A percentile compares a stretch with the other conserved stretches of the same genome.
phyloP scores from a whole-genome alignment of 176 grass and related monocot species.

The Eragrostis curvula region DNA sequence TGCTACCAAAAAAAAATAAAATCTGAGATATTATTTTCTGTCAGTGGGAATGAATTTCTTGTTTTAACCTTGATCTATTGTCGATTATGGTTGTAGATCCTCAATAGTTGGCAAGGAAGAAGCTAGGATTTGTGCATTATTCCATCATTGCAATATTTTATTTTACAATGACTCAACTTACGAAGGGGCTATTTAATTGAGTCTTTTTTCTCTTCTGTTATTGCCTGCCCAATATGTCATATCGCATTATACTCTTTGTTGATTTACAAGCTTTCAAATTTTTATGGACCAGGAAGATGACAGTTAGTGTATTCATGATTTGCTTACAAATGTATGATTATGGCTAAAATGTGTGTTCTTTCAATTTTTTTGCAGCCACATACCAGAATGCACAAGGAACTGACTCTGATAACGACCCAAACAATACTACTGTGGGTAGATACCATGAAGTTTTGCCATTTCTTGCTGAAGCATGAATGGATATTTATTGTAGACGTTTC shows the following conservation, averaged over 20 bases:
- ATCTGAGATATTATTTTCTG: neutral
- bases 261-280: constrained; percentile 4
- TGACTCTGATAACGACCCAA: constrained; percentile 55
- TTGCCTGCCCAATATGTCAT: neutral
- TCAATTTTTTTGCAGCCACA: constrained; percentile 45
- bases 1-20: neutral
- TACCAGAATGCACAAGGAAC: constrained; percentile 50
- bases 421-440: constrained; percentile 63
- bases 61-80: neutral
- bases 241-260: neutral
- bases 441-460: neutral
- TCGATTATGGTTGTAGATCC: neutral
- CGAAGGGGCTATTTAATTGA: neutral
- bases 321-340: neutral
- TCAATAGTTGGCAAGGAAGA: neutral
- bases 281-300: neutral
- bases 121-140: neutral
- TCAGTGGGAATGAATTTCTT: neutral
- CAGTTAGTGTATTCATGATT: neutral
- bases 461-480: neutral
- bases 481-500: neutral
- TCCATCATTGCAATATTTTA: neutral
- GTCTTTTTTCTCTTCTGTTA: neutral
- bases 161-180: constrained; percentile 1
- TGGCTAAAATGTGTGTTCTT: neutral